A percentile compares a stretch with the other conserved stretches of the same genome.
These are phyloP conservation scores for Trametes villosa DNA, from an alignment of 768 basidiomycete species.

Conservation along the genomic window DNA sequence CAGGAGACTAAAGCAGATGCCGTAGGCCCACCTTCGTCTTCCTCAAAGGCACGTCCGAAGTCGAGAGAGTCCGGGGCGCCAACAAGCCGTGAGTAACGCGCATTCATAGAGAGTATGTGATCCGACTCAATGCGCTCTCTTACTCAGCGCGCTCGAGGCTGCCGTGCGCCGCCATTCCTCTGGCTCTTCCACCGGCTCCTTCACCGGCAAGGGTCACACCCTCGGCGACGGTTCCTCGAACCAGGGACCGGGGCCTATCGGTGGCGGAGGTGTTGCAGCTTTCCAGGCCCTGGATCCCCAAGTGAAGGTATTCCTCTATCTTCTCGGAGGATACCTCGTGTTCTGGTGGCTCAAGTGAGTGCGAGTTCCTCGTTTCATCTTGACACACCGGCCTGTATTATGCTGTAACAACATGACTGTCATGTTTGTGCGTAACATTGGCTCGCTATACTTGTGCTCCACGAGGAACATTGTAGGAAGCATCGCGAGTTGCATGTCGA, in stretches of 20 bases:
- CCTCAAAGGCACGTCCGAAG: slow-evolving; percentile 64
- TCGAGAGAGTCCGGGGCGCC: slow-evolving; percentile 77
- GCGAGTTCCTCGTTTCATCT: neutral
- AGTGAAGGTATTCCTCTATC: slow-evolving; percentile 62
- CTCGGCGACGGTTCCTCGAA: slow-evolving; percentile 53
- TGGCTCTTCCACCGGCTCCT: slow-evolving; percentile 47
- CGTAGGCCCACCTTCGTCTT: slow-evolving; percentile 85
- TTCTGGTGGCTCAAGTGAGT: slow-evolving; percentile 46
- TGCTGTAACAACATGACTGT: neutral
- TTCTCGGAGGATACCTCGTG: slow-evolving; percentile 66
- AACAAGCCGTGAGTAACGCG: slow-evolving; percentile 54
- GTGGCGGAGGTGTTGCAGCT: slow-evolving; percentile 38
- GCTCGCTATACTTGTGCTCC: neutral
- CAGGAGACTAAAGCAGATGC: neutral
- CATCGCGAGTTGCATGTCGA: no score
- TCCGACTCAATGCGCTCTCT: neutral
- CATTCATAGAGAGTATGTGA: neutral
- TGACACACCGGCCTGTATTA: neutral
- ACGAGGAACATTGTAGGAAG: no score
- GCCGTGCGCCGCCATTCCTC: slow-evolving; percentile 58
- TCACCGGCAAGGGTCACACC: slow-evolving; percentile 76
- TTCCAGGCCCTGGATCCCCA: slow-evolving; percentile 66
- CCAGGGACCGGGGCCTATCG: slow-evolving; percentile 41
- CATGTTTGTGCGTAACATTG: neutral
- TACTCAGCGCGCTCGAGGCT: slow-evolving; percentile 60